Percentiles rank a stretch among this genome's conserved stretches.
Evolutionary conservation across 345 rosid species (phyloP).

Genomic region (Citrus glauca): DNA sequence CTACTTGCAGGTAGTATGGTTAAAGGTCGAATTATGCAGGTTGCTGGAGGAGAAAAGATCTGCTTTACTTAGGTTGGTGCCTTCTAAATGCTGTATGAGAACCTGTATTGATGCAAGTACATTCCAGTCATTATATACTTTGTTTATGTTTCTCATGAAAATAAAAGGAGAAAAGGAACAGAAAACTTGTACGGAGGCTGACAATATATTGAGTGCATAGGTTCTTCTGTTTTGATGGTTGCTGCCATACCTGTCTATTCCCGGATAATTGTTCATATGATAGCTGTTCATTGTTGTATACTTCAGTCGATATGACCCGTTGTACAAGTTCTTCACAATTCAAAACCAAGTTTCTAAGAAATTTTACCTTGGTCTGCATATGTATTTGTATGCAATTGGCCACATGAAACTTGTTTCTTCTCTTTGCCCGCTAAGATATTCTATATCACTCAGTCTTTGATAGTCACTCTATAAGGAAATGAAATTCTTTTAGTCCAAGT

Average conservation of each 20-base stretch:
- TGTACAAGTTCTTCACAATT: too few species aligned
- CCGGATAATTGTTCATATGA: not conserved
- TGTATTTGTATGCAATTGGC: not conserved
- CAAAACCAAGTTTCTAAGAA: not conserved
- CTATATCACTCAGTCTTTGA: not conserved
- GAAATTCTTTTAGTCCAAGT: not conserved
- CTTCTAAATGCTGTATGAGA: not conserved
- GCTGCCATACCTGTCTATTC: not conserved
- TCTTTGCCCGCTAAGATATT: not conserved
- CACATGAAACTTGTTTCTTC: not conserved
- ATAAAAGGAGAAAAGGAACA: not conserved
- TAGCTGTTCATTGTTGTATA: not conserved
- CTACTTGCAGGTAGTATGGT: constrained; percentile 69
- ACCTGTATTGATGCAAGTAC: not conserved
- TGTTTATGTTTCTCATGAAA: not conserved
- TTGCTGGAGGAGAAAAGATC: constrained; percentile 98
- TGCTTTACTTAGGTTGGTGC: constrained; percentile 71
- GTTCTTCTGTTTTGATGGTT: too few species aligned
- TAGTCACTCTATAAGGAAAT: not conserved
- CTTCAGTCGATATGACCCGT: too few species aligned
- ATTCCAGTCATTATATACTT: not conserved
- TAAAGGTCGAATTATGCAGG: constrained; percentile 93
- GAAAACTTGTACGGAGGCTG: not conserved
- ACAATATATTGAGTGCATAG: not conserved
- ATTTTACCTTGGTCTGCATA: not conserved